Evolutionary conservation across 352 stramenopile genomes (phyloP), one percentile per base, ranked within the genome.

Genomic region (Peronosclerospora sorghi): DNA sequence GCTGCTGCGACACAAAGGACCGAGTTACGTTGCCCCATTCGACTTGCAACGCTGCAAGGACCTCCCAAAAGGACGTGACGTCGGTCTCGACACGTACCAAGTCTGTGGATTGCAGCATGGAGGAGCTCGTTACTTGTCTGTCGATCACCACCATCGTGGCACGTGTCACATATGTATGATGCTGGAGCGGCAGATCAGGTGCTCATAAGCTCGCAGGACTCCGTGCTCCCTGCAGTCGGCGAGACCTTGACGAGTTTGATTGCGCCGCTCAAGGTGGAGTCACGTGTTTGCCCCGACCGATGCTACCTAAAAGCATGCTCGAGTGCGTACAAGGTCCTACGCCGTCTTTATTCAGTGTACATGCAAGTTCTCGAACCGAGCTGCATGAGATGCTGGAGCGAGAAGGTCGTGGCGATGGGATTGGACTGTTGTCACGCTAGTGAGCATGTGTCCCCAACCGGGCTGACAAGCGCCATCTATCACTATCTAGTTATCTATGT

Each of bases 281-380:
- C 83, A 95, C 37, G 73, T 91, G 17, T 95, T 92, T 50, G 73
- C 72, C 1, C n/a, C n/a, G n/a, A n/a, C 81, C 77, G 9, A 82
- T 94, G 24, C 40, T 94, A 14, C 81, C 81, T 2, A 72, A 78
- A 40, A 76, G 59, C 32, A 89, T 92, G 74, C 59, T 88, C 5
- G 79, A 89, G 43, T 84, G 69, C 15, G 61, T 92, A 19, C 79
- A 92, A 45, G 89, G 79, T 40, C 79, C 79, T 30, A 92, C 79
- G 8, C 79, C 79, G 14, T 92, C 82, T 37, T 36, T 92, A n/a
- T 92, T 92, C 45, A 76, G 79, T 13, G 68, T 89, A 2, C 76
- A 92, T 40, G 57, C 73, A 12, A 86, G 71, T 45, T 86, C 85
- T 48, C 65, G 63, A 32, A 46, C 38, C 1, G 73, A 88, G 29